These are phyloP conservation scores for Schizosaccharomyces osmophilus DNA, from an alignment of 805 yeast species.

Conservation along the genomic window DNA sequence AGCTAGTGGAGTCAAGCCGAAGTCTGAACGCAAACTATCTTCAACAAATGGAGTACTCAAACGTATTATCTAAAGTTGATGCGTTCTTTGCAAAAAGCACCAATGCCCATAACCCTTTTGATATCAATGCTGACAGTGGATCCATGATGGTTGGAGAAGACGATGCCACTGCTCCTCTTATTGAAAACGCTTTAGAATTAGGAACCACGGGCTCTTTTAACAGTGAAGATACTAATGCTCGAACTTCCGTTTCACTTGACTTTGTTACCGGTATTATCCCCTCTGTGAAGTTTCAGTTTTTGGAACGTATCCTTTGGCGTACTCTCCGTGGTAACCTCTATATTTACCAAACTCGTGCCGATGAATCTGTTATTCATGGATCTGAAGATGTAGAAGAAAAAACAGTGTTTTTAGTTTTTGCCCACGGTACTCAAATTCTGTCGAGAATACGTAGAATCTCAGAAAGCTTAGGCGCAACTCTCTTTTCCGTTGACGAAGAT, in stretches of 20 bases:
- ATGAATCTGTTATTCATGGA: neutral
- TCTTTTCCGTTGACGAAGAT: constrained; percentile 36
- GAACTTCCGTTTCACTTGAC: constrained; percentile 15
- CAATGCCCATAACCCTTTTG: constrained; percentile 14
- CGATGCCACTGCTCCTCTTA: constrained; percentile 17
- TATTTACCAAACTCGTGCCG: constrained; percentile 24
- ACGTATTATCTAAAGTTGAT: constrained; percentile 28
- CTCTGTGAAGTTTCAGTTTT: constrained; percentile 38
- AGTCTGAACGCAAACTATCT: constrained; percentile 37
- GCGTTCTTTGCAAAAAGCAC: constrained; percentile 17
- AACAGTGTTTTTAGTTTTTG: constrained; percentile 65
- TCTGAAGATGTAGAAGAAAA: constrained; percentile 51
- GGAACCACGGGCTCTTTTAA: neutral
- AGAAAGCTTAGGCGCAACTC: constrained; percentile 69
- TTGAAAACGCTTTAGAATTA: constrained; percentile 15
- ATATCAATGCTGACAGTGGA: constrained; percentile 12
- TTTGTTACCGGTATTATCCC: constrained; percentile 65
- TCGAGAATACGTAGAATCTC: constrained; percentile 57
- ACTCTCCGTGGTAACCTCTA: constrained; percentile 76
- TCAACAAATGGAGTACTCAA: constrained; percentile 46
- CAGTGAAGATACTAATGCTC: neutral
- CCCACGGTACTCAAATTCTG: constrained; percentile 63
- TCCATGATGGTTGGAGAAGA: constrained; percentile 12
- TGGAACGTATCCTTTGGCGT: constrained; percentile 78
- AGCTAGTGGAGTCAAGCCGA: constrained; percentile 45